A percentile compares a stretch with the other conserved stretches of the same genome.
These are phyloP conservation scores for Rhododendron ovatum DNA, from an alignment of 148 eudicot species.

Conservation along the genomic window DNA sequence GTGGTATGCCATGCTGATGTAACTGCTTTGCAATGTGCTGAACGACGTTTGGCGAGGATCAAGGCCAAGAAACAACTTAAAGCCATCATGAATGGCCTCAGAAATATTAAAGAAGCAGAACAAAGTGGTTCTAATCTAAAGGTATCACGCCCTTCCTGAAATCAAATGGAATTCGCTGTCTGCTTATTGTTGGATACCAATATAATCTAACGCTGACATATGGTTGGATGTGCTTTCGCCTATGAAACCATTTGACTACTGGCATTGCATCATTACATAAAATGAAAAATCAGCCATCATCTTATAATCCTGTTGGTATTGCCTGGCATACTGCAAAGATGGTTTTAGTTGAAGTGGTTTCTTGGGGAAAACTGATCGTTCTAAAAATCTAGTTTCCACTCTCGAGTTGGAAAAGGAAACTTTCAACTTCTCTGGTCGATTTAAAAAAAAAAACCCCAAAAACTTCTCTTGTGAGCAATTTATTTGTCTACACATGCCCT, in stretches of 20 bases:
- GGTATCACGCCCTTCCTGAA: constrained; percentile 27
- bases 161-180: neutral
- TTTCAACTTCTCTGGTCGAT: neutral
- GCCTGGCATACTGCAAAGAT: neutral
- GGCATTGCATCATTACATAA: neutral
- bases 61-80: constrained; percentile 53
- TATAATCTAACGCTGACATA: neutral
- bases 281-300: neutral
- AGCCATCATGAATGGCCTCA: constrained; percentile 27
- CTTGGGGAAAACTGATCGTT: neutral
- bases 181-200: neutral
- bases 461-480: neutral
- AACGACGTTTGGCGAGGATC: constrained; percentile 48
- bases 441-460: neutral
- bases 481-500: neutral
- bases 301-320: neutral
- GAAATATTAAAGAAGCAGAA: constrained; percentile 13
- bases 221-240: neutral
- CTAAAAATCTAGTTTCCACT: neutral
- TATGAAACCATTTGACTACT: neutral
- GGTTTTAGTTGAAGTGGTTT: neutral
- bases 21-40: constrained; percentile 67
- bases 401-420: neutral
- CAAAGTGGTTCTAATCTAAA: constrained; percentile 22
- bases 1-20: constrained; percentile 94